Evolutionary conservation across 305 asterid genomes (phyloP).

Genomic region (Lippia alba): DNA sequence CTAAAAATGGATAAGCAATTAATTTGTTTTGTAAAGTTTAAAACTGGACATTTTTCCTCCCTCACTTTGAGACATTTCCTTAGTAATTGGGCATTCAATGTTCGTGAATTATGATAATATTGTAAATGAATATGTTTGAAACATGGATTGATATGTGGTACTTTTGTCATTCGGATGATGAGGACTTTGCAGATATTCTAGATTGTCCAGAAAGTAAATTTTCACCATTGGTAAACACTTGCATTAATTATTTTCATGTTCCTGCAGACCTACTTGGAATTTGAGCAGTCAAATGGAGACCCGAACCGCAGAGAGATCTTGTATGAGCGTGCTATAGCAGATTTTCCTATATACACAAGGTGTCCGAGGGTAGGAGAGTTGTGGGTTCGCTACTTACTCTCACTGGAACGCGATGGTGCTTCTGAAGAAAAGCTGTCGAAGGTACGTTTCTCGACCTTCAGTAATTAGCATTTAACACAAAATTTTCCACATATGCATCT

Average conservation of each 20-base stretch:
- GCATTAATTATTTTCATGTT: conserved; percentile 31
- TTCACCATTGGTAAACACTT: too few relatives aligned
- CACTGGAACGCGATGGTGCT: conserved; percentile 77
- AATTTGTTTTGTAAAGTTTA: background rate
- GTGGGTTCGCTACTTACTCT: conserved; percentile 83
- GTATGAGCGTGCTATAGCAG: conserved; percentile 86
- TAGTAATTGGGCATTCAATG: too few relatives aligned
- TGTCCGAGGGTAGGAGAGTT: conserved; percentile 94
- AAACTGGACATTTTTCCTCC: too few relatives aligned
- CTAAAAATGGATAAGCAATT: background rate
- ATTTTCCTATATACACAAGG: conserved; percentile 80
- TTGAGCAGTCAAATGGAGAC: conserved; percentile 91
- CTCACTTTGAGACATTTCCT: too few relatives aligned
- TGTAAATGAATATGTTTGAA: too few relatives aligned
- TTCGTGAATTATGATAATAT: too few relatives aligned
- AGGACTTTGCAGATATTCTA: too few relatives aligned
- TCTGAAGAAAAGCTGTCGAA: conserved; percentile 48
- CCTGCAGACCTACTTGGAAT: conserved; percentile 78
- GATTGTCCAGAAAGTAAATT: too few relatives aligned
- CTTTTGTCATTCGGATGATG: too few relatives aligned
- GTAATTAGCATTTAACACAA: background rate
- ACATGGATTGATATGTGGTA: too few relatives aligned
- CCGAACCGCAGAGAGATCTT: conserved; percentile 92
- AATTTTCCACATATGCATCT: background rate
- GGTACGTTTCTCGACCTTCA: background rate